These are phyloP conservation scores for Hygrophorus pudorinus DNA, from an alignment of 768 basidiomycete species.

Conservation along the genomic window DNA sequence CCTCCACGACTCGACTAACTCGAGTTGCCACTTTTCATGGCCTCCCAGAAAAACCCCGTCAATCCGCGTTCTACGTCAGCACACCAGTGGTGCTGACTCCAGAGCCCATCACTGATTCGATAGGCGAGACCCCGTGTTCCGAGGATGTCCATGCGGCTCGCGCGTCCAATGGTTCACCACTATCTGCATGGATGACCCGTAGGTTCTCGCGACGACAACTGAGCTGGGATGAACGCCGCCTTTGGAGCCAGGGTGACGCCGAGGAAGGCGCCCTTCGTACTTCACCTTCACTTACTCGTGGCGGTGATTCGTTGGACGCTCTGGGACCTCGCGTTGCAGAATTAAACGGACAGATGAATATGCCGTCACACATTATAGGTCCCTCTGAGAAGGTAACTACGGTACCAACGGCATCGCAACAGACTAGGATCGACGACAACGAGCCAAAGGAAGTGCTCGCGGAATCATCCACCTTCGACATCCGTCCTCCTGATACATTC, in stretches of 20 bases:
- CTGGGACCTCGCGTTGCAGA: constrained; percentile 1
- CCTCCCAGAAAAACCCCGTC: constrained; percentile 12
- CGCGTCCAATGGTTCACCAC: constrained; percentile 15
- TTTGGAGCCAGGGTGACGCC: constrained; percentile 23
- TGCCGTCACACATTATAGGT: background rate
- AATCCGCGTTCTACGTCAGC: constrained; percentile 12
- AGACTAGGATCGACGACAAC: background rate
- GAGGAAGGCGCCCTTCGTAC: constrained; percentile 16
- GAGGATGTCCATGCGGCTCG: constrained; percentile 9
- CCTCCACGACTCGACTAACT: constrained; percentile 1
- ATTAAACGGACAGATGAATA: constrained; percentile 6
- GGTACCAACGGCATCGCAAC: background rate
- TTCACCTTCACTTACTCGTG: background rate
- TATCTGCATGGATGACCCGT: constrained; percentile 31
- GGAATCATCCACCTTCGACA: background rate
- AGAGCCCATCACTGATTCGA: constrained; percentile 3
- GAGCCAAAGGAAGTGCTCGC: no score
- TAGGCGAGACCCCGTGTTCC: background rate
- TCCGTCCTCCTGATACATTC: constrained; percentile 8
- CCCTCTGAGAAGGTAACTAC: background rate
- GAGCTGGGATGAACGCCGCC: constrained; percentile 18
- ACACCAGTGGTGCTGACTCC: constrained; percentile 5
- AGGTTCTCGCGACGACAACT: constrained; percentile 8
- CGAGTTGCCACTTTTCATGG: constrained; percentile 13
- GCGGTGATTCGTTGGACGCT: background rate